Conservation (phyloP, 139 green algal species). For the Chlorella sorokiniana region DNA sequence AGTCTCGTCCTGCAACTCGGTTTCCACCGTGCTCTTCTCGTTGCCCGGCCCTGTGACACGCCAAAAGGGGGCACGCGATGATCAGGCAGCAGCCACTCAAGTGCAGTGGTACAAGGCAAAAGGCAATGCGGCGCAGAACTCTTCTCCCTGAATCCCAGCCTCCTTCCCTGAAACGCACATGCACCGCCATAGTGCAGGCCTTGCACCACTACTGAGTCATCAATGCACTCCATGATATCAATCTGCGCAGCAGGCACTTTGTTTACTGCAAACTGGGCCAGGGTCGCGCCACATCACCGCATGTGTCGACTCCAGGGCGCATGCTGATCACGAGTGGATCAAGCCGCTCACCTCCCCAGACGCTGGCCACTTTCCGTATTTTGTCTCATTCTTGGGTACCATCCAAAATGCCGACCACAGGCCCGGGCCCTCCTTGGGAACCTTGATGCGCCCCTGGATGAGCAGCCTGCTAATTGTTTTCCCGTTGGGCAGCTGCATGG, state of each 20-base stretch:
- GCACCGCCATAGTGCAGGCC: neutral
- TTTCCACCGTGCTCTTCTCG: conserved; percentile 2
- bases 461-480: neutral
- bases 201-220: neutral
- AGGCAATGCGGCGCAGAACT: neutral
- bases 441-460: neutral
- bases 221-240: neutral
- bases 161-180: neutral
- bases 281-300: neutral
- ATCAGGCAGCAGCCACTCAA: neutral
- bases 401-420: neutral
- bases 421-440: neutral
- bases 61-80: neutral
- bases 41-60: neutral
- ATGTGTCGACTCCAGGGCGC: no score
- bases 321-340: no score
- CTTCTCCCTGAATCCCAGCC: neutral
- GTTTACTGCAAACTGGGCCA: neutral
- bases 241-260: neutral
- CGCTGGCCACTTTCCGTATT: conserved; percentile 1
- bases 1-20: neutral
- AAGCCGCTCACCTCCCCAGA: conserved; percentile 7
- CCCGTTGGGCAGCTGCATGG: neutral
- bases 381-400: neutral
- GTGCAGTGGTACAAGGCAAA: neutral